Conservation (phyloP, 306 rosid species). For the Potentilla sterilis region DNA sequence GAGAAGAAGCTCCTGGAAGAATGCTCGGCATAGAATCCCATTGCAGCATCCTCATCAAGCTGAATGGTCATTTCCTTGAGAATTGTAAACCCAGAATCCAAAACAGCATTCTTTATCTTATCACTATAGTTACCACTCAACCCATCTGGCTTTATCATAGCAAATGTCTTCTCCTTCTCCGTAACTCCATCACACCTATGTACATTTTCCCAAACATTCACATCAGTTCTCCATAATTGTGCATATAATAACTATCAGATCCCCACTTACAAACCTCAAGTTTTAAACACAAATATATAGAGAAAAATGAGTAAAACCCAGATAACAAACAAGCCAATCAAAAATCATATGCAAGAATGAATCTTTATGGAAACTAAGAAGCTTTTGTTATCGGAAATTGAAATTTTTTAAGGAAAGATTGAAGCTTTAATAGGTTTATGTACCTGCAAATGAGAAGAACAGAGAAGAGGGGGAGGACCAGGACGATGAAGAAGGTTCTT, state of each 20-base stretch:
- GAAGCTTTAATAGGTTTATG: conserved; percentile 20
- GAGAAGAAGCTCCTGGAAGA: conserved; percentile 66
- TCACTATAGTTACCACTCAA: conserved; percentile 58
- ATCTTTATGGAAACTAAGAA: neutral
- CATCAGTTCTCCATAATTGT: neutral
- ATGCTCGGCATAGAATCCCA: conserved; percentile 66
- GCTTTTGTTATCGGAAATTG: neutral
- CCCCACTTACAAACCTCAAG: neutral
- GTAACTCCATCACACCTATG: conserved; percentile 45
- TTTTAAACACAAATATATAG: neutral
- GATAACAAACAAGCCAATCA: neutral
- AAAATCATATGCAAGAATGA: neutral
- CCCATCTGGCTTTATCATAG: conserved; percentile 87
- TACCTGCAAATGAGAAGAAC: conserved; percentile 39
- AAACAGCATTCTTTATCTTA: conserved; percentile 49
- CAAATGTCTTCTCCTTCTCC: conserved; percentile 54
- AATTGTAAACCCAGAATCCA: conserved; percentile 59
- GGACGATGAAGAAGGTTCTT: neutral
- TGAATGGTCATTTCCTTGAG: conserved; percentile 47
- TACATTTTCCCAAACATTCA: neutral
- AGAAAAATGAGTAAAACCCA: neutral
- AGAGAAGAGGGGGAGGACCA: conserved; percentile 18
- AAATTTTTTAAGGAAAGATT: neutral
- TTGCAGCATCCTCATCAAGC: conserved; percentile 58
- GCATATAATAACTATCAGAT: neutral